Evolutionary conservation across 495 filamentous ascomycete genomes (phyloP).

Genomic region (Penicillium soppii): DNA sequence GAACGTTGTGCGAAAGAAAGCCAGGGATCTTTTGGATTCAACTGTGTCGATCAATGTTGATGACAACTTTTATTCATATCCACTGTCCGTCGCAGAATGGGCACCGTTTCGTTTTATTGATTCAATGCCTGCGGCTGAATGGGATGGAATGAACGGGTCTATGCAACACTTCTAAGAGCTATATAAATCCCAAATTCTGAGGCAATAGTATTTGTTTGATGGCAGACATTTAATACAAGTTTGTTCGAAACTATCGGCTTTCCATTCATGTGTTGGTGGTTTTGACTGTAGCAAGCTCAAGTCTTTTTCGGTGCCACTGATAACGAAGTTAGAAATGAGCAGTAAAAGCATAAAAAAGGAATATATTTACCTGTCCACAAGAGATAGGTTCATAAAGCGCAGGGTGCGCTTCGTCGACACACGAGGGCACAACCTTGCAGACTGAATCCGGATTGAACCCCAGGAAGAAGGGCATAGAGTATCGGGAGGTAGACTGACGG

Average conservation of each 20-base stretch:
- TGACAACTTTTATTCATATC: constrained; percentile 3
- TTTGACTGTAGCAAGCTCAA: constrained; percentile 48
- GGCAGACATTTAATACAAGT: neutral
- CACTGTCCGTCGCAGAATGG: constrained; percentile 3
- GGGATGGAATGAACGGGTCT: constrained; percentile 3
- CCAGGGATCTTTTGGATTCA: constrained; percentile 1
- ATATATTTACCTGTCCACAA: constrained; percentile 44
- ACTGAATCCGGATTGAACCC: constrained; percentile 48
- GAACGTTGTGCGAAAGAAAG: constrained; percentile 8
- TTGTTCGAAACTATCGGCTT: neutral
- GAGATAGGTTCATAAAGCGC: constrained; percentile 57
- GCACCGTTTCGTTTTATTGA: constrained; percentile 11
- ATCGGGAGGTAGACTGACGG: constrained; percentile 41
- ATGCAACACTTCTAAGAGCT: neutral
- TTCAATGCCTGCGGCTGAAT: constrained; percentile 3
- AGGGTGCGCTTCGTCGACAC: constrained; percentile 52
- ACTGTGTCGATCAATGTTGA: neutral
- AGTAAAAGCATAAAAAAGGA: neutral
- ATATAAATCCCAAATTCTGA: neutral
- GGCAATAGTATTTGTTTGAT: neutral
- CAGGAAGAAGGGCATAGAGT: constrained; percentile 63
- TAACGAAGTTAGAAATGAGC: constrained; percentile 1
- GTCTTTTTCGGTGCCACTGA: constrained; percentile 31
- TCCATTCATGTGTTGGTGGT: neutral
- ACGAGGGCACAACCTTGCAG: constrained; percentile 50